Evolutionary conservation across 805 yeast species (phyloP).

Genomic region (Suhomyces kilbournensis): DNA sequence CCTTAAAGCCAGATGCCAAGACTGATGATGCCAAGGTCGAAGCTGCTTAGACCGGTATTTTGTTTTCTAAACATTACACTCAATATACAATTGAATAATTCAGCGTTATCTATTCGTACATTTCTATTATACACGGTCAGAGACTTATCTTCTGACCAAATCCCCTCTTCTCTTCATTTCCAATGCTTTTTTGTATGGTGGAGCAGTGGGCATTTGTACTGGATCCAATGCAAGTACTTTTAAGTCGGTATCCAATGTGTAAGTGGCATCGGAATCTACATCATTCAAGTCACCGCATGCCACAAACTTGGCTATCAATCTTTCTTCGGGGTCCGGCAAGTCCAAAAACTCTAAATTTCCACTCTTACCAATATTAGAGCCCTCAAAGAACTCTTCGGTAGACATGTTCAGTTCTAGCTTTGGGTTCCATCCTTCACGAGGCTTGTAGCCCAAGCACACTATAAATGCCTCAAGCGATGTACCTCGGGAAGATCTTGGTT

Average conservation of each 20-base stretch:
- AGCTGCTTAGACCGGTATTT: conserved; percentile 9
- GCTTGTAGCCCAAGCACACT: conserved; percentile 85
- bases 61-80: background rate
- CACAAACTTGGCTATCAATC: conserved; percentile 83
- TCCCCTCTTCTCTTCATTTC: conserved; percentile 78
- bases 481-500: conserved; percentile 93
- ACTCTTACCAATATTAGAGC: conserved; percentile 54
- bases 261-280: conserved; percentile 95
- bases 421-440: conserved; percentile 84
- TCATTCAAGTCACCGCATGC: conserved; percentile 92
- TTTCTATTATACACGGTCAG: background rate
- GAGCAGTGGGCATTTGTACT: conserved; percentile 93
- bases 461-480: conserved; percentile 92
- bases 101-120: background rate
- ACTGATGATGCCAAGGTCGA: conserved; percentile 33
- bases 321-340: conserved; percentile 54
- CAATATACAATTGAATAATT: background rate
- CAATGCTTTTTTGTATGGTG: conserved; percentile 91
- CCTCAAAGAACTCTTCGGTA: conserved; percentile 81
- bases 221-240: conserved; percentile 68
- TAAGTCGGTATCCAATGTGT: conserved; percentile 47
- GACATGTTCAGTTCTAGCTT: conserved; percentile 52
- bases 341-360: conserved; percentile 45
- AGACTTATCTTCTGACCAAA: conserved; percentile 10
- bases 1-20: conserved; percentile 85